Evolutionary conservation across 192 early-diverging fungal genomes (phyloP).

Genomic region (Pecoramyces ruminantium): DNA sequence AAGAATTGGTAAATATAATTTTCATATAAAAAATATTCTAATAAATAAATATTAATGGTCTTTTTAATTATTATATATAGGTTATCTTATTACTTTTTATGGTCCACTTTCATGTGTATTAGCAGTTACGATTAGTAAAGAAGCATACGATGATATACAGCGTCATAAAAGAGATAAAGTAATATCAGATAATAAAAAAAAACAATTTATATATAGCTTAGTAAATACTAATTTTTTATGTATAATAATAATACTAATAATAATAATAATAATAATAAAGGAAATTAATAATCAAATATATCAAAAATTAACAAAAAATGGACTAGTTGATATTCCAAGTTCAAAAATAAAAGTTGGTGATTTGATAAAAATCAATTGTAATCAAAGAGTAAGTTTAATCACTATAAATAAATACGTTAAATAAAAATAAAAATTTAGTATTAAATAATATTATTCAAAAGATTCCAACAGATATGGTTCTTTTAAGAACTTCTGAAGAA

Average conservation of each 20-base stretch:
- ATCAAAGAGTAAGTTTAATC: slow-evolving; percentile 41
- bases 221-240: too few relatives aligned
- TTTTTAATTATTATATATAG: slow-evolving; percentile 7
- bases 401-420: not conserved
- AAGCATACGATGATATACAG: slow-evolving; percentile 76
- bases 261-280: slow-evolving; percentile 2
- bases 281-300: slow-evolving; percentile 84
- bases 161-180: slow-evolving; percentile 53
- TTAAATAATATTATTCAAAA: slow-evolving; percentile 5
- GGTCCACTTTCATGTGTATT: slow-evolving; percentile 83
- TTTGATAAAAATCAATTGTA: slow-evolving; percentile 62
- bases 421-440: not conserved
- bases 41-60: not conserved
- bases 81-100: slow-evolving; percentile 79
- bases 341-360: slow-evolving; percentile 79
- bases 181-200: not conserved
- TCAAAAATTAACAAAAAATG: slow-evolving; percentile 33
- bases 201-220: too few relatives aligned
- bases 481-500: slow-evolving; percentile 66
- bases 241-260: not conserved
- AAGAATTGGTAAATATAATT: slow-evolving; percentile 38
- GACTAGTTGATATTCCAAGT: slow-evolving; percentile 45
- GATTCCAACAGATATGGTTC: slow-evolving; percentile 78
- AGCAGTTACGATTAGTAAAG: slow-evolving; percentile 80
- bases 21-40: not conserved